Evolutionary conservation across 2,329 filamentous ascomycete genomes (phyloP).

Genomic region (Hymenoscyphus salicellus): DNA sequence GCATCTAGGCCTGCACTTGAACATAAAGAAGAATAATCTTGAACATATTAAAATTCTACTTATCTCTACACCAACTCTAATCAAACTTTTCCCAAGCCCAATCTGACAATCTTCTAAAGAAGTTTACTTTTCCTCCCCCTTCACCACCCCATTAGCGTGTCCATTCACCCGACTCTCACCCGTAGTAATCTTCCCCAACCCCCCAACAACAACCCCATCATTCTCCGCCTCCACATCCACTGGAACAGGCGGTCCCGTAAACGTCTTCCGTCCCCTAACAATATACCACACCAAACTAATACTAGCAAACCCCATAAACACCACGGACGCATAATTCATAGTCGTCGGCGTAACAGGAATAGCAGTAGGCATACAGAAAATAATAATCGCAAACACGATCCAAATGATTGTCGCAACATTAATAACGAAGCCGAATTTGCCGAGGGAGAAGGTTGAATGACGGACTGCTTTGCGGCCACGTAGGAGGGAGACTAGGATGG

Average conservation of each 20-base stretch:
- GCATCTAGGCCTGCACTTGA: too few relatives aligned
- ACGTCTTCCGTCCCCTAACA: conserved; percentile 59
- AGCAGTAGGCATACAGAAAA: conserved; percentile 73
- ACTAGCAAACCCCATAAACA: conserved; percentile 60
- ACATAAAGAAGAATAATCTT: too few relatives aligned
- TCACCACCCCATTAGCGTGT: not conserved
- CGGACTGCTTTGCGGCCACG: conserved; percentile 64
- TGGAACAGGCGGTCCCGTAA: conserved; percentile 51
- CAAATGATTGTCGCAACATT: conserved; percentile 67
- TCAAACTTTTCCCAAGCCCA: too few relatives aligned
- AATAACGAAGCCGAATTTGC: conserved; percentile 64
- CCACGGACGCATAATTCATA: conserved; percentile 68
- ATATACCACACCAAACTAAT: conserved; percentile 64
- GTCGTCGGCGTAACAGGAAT: conserved; percentile 53
- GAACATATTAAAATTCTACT: too few relatives aligned
- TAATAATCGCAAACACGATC: conserved; percentile 66
- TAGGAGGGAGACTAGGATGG: conserved; percentile 68
- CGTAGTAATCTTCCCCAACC: conserved; percentile 23
- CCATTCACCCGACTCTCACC: conserved; percentile 2
- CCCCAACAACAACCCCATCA: conserved; percentile 26
- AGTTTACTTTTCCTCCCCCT: not conserved
- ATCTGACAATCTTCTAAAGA: not conserved
- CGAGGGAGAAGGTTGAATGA: conserved; percentile 65
- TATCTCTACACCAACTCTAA: too few relatives aligned
- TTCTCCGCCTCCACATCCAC: conserved; percentile 28